Evolutionary conservation across 257 asterid genomes (phyloP).

Genomic region (Solanum sitiens): DNA sequence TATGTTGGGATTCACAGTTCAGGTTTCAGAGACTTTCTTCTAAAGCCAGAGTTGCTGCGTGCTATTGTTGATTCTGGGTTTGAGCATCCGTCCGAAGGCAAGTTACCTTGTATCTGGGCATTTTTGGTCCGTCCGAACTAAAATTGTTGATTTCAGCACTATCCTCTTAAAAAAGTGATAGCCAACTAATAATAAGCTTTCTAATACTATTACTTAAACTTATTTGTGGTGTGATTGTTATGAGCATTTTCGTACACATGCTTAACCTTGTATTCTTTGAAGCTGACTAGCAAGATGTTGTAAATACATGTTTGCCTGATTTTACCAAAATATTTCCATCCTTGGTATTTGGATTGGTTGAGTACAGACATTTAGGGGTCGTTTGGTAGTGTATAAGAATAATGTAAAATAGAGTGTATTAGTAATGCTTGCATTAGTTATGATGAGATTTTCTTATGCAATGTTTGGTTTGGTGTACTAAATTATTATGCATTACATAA

Average conservation of each 20-base stretch:
- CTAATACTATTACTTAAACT: neutral
- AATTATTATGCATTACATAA: too few relatives aligned
- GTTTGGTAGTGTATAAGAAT: too few relatives aligned
- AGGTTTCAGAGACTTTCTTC: conserved; percentile 40
- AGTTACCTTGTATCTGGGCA: neutral
- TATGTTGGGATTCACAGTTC: conserved; percentile 40
- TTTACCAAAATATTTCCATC: neutral
- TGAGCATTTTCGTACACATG: neutral
- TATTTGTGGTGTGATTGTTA: neutral
- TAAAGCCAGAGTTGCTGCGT: conserved; percentile 40
- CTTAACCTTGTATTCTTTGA: neutral
- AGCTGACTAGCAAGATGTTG: neutral
- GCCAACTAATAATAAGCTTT: neutral
- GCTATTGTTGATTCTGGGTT: conserved; percentile 42
- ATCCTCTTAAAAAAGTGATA: neutral
- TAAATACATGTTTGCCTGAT: neutral
- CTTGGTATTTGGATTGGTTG: neutral
- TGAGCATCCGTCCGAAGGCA: conserved; percentile 51
- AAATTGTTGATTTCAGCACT: neutral
- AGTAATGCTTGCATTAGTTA: too few relatives aligned
- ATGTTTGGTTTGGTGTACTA: too few relatives aligned
- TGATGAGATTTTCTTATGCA: too few relatives aligned
- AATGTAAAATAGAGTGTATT: too few relatives aligned
- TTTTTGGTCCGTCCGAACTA: neutral
- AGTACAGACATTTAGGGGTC: neutral